Conservation (phyloP, 441 rosid genomes). For the Sinapis alba region DNA sequence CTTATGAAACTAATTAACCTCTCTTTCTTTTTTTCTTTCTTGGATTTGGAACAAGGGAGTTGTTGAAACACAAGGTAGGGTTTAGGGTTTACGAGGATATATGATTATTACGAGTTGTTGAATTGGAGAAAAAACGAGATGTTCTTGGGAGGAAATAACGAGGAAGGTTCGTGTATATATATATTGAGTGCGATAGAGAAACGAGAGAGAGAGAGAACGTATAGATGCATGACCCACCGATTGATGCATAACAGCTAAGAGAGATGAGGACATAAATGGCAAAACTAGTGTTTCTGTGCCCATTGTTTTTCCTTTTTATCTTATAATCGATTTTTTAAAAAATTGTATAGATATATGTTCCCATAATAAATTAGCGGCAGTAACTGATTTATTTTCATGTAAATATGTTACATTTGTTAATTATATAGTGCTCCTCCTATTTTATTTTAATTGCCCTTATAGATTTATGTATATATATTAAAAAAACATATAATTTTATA, state of each 20-base stretch:
- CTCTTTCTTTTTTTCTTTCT: background rate
- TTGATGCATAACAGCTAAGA: conserved; percentile 68
- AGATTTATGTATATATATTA: too few species aligned
- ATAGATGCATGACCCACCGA: conserved; percentile 58
- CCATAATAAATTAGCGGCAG: background rate
- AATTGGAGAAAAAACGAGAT: too few species aligned
- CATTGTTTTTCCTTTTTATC: conserved; percentile 30
- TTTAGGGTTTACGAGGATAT: conserved; percentile 26
- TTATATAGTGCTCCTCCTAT: too few species aligned
- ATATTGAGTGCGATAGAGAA: conserved; percentile 15
- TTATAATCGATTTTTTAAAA: background rate
- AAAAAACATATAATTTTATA: too few species aligned
- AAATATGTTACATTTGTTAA: background rate
- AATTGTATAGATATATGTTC: background rate
- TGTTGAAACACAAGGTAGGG: conserved; percentile 17
- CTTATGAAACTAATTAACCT: background rate
- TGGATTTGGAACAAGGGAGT: conserved; percentile 4
- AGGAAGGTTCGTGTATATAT: conserved; percentile 45
- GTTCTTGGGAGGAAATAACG: conserved; percentile 39
- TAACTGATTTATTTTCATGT: background rate
- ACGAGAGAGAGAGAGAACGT: conserved; percentile 13
- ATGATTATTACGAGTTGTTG: background rate
- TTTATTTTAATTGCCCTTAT: too few species aligned
- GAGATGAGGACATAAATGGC: conserved; percentile 40
- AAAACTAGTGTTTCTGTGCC: conserved; percentile 36